Evolutionary conservation across 495 filamentous ascomycete genomes (phyloP).

Genomic region (Parathielavia appendiculata): DNA sequence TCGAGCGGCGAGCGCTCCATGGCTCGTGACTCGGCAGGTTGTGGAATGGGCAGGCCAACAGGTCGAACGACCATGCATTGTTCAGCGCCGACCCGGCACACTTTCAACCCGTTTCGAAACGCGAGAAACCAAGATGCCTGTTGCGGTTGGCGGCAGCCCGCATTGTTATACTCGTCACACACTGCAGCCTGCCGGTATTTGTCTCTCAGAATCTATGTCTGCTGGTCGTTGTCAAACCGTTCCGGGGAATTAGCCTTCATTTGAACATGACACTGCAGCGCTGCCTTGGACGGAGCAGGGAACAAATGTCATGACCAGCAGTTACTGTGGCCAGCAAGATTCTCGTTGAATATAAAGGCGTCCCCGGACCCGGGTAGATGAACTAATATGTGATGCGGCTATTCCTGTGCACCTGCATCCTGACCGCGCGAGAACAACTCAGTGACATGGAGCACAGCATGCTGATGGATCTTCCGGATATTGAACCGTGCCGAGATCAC

Average conservation of each 20-base stretch:
- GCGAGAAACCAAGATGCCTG: background rate
- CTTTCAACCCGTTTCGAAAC: background rate
- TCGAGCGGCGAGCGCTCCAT: background rate
- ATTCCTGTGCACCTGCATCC: too few relatives aligned
- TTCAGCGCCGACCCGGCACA: background rate
- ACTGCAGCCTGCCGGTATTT: slow-evolving; percentile 4
- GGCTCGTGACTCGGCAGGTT: background rate
- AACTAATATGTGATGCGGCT: too few relatives aligned
- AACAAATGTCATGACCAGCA: slow-evolving; percentile 8
- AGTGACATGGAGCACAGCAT: too few relatives aligned
- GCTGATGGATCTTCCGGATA: slow-evolving; percentile 11
- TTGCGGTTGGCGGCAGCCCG: slow-evolving; percentile 12
- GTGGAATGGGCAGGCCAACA: background rate
- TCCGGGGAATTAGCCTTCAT: slow-evolving; percentile 4
- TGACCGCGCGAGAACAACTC: too few relatives aligned
- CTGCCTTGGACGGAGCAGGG: background rate
- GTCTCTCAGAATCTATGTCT: background rate
- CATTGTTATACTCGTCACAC: background rate
- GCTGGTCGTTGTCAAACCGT: slow-evolving; percentile 3
- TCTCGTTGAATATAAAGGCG: too few relatives aligned
- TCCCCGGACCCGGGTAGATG: too few relatives aligned
- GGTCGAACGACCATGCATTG: background rate
- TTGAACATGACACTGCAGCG: slow-evolving; percentile 1
- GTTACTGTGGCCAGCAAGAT: slow-evolving; percentile 17
- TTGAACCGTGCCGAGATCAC: too few relatives aligned